phyloP scores from a whole-genome alignment of 495 filamentous ascomycete genomes.

The Pyrenopolyporus hunteri region DNA sequence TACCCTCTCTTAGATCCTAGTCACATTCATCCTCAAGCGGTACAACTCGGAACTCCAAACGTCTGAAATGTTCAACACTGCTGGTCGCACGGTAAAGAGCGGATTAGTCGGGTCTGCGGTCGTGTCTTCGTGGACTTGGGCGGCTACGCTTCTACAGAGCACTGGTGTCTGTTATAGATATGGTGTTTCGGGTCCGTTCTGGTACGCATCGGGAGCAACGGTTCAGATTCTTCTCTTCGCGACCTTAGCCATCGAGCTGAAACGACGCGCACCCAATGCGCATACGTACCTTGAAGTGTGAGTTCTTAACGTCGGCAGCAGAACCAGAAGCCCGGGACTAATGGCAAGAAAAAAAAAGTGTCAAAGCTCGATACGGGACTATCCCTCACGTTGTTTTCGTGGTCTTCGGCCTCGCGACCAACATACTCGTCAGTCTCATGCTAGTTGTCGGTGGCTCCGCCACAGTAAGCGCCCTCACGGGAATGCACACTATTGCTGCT shows the following conservation, averaged over 20 bases:
- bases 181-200: constrained; percentile 92
- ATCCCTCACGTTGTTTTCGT: constrained; percentile 76
- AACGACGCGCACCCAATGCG: constrained; percentile 83
- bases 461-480: constrained; percentile 82
- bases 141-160: constrained; percentile 81
- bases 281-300: constrained; percentile 87
- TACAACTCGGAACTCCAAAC: constrained; percentile 96
- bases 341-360: no score
- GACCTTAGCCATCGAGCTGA: constrained; percentile 91
- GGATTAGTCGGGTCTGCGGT: constrained; percentile 95
- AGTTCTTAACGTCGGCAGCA: constrained; percentile 54
- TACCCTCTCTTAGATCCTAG: constrained; percentile 53
- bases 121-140: constrained; percentile 96
- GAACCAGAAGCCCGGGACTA: constrained; percentile 11
- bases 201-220: constrained; percentile 74
- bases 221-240: constrained; percentile 89
- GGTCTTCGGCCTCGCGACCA: constrained; percentile 82
- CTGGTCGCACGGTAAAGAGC: constrained; percentile 91
- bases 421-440: constrained; percentile 88
- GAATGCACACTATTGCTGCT: constrained; percentile 84
- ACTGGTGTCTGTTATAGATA: constrained; percentile 90
- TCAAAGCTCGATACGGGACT: constrained; percentile 62
- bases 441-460: constrained; percentile 89
- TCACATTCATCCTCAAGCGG: constrained; percentile 79
- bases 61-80: constrained; percentile 96